A percentile compares a stretch with the other conserved stretches of the same genome.
These are phyloP conservation scores for Castanea sativa DNA, from an alignment of 306 rosid genomes.

Conservation along the genomic window DNA sequence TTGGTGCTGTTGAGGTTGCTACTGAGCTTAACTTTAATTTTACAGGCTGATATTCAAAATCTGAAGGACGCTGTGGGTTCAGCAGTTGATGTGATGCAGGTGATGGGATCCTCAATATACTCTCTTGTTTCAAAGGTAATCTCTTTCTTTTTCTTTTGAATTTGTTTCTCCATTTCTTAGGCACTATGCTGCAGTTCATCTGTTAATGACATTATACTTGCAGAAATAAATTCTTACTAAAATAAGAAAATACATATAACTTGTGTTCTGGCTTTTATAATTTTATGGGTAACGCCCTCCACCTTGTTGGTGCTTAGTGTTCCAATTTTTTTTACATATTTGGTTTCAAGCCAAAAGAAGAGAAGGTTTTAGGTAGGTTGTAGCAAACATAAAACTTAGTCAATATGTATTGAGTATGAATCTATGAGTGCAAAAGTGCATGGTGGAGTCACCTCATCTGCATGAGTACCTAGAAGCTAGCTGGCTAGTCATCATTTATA, in stretches of 20 bases:
- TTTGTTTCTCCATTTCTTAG: constrained; percentile 5
- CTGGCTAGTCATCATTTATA: no score
- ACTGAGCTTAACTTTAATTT: constrained; percentile 8
- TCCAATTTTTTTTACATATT: not conserved
- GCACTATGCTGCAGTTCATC: no score
- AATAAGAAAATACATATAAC: not conserved
- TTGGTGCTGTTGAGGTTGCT: not conserved
- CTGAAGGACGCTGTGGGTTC: constrained; percentile 92
- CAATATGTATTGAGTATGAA: not conserved
- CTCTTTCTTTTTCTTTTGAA: constrained; percentile 3
- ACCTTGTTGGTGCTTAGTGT: not conserved
- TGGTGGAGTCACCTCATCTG: constrained; percentile 5
- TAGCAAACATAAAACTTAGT: not conserved
- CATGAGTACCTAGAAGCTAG: not conserved
- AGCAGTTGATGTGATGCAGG: constrained; percentile 94
- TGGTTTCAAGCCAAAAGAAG: no score
- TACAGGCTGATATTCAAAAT: constrained; percentile 87
- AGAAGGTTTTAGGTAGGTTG: not conserved
- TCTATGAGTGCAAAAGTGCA: not conserved
- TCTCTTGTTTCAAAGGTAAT: constrained; percentile 81
- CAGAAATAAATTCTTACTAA: not conserved
- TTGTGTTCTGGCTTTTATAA: not conserved
- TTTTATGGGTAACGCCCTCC: not conserved
- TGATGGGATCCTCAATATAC: constrained; percentile 88
- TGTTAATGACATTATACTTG: not conserved